Percentiles rank a stretch among this genome's conserved stretches.
phyloP scores from a whole-genome alignment of 495 filamentous ascomycete species.

The Cercophora scortea region DNA sequence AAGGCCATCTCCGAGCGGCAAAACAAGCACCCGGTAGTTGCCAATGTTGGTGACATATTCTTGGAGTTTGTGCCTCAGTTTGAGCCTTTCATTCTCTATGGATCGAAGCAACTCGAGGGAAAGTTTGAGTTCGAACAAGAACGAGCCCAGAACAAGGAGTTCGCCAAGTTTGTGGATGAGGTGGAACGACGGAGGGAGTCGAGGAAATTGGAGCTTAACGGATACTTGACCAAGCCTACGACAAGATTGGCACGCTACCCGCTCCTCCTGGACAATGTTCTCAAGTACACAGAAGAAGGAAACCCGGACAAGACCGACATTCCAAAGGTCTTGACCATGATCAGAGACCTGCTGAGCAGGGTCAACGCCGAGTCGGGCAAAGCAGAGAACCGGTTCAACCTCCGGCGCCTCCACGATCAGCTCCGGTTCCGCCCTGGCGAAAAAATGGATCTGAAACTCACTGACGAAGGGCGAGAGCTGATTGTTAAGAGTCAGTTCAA shows the following conservation, averaged over 20 bases:
- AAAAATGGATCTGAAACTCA: conserved; percentile 88
- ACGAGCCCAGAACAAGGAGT: conserved; percentile 74
- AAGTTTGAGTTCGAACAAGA: conserved; percentile 99
- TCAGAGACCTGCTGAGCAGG: conserved; percentile 76
- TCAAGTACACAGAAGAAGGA: conserved; percentile 79
- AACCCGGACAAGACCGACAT: conserved; percentile 88
- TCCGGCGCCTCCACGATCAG: conserved; percentile 81
- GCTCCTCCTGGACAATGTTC: conserved; percentile 81
- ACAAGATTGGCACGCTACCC: conserved; percentile 94
- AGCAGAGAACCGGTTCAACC: conserved; percentile 95
- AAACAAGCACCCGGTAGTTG: conserved; percentile 79
- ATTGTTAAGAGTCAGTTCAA: conserved; percentile 89
- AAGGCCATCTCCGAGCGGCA: conserved; percentile 83
- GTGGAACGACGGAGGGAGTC: conserved; percentile 95
- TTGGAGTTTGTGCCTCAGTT: conserved; percentile 85
- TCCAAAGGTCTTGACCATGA: conserved; percentile 74
- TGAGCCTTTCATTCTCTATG: conserved; percentile 94
- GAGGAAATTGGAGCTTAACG: conserved; percentile 93
- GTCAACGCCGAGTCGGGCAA: conserved; percentile 95
- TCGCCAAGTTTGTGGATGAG: conserved; percentile 91
- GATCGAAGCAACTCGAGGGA: conserved; percentile 90
- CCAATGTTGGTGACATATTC: conserved; percentile 91
- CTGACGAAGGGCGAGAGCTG: conserved; percentile 86
- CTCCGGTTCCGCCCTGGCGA: conserved; percentile 82
- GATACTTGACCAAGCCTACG: conserved; percentile 96